Percentiles rank a stretch among this genome's conserved stretches.
phyloP scores from a whole-genome alignment of 352 stramenopile genomes.

The Globisporangium acanthophoron region DNA sequence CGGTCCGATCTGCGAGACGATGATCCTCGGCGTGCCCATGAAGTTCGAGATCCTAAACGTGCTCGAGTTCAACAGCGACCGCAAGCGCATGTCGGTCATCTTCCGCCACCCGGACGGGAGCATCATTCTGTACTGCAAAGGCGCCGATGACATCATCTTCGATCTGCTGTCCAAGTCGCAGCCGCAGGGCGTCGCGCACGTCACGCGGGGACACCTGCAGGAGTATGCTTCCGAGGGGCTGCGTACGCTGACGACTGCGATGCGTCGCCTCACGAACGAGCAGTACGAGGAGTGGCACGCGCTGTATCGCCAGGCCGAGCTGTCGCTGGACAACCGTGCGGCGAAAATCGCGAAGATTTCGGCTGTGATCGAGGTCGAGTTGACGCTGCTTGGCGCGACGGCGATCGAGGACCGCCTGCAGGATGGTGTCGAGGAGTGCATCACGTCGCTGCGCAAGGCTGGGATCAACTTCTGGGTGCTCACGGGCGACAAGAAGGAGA shows the following conservation, averaged over 20 bases:
- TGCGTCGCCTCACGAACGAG: slow-evolving; percentile 32
- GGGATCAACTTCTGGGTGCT: slow-evolving; percentile 98
- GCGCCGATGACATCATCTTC: slow-evolving; percentile 84
- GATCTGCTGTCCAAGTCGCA: slow-evolving; percentile 25
- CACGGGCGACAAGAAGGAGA: slow-evolving; percentile 97
- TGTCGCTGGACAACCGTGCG: slow-evolving; percentile 45
- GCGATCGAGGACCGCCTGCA: slow-evolving; percentile 97
- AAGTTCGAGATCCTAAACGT: slow-evolving; percentile 76
- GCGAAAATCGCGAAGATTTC: slow-evolving; percentile 47
- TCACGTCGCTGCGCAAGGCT: slow-evolving; percentile 89
- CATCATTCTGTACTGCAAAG: slow-evolving; percentile 74
- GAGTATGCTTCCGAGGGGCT: slow-evolving; percentile 72
- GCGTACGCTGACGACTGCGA: slow-evolving; percentile 69
- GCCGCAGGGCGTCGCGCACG: slow-evolving; percentile 18
- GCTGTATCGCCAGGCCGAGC: slow-evolving; percentile 46
- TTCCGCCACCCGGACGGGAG: slow-evolving; percentile 48
- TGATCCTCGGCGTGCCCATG: slow-evolving; percentile 58
- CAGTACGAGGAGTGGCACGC: slow-evolving; percentile 61
- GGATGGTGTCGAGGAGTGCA: slow-evolving; percentile 90
- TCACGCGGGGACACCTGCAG: slow-evolving; percentile 32
- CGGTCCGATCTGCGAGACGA: slow-evolving; percentile 56
- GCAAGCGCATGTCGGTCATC: slow-evolving; percentile 98
- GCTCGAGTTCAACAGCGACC: slow-evolving; percentile 86
- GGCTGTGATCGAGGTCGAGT: slow-evolving; percentile 56
- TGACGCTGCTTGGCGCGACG: slow-evolving; percentile 89